Evolutionary conservation across 495 filamentous ascomycete genomes (phyloP).

Genomic region (Penicillium parvum): DNA sequence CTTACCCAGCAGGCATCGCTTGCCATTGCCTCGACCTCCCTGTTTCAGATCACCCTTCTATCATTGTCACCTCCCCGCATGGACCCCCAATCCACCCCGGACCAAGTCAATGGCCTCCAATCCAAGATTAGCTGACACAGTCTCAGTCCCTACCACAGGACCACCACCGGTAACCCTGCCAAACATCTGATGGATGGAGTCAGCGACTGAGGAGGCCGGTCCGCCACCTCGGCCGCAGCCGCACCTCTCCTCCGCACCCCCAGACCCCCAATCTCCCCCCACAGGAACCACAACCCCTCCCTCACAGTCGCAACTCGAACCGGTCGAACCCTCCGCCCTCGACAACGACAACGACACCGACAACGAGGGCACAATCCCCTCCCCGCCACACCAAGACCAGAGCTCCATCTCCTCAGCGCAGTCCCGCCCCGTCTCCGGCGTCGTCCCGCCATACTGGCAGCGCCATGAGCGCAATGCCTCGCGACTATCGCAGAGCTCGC

Average conservation of each 20-base stretch:
- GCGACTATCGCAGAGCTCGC: constrained; percentile 41
- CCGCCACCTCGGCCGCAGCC: constrained; percentile 27
- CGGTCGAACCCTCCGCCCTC: constrained; percentile 2
- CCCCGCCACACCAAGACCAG: constrained; percentile 2
- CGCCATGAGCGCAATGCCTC: constrained; percentile 41
- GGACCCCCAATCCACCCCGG: constrained; percentile 3
- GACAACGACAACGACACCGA: constrained; percentile 4
- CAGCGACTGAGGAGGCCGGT: constrained; percentile 41
- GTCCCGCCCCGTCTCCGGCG: constrained; percentile 36
- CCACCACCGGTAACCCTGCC: background rate
- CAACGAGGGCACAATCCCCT: constrained; percentile 1
- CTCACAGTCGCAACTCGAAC: background rate
- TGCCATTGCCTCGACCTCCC: background rate
- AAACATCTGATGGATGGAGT: constrained; percentile 49
- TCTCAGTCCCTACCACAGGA: background rate
- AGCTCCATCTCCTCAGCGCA: constrained; percentile 16
- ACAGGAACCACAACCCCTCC: background rate
- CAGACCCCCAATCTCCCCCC: background rate
- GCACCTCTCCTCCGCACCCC: constrained; percentile 22
- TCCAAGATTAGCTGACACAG: background rate
- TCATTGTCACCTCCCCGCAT: constrained; percentile 14
- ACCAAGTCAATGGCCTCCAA: background rate
- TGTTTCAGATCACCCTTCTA: background rate
- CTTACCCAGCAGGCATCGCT: background rate
- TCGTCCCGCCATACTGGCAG: constrained; percentile 50